Conservation (phyloP, 257 asterid species). For the Solanum arcanum region DNA sequence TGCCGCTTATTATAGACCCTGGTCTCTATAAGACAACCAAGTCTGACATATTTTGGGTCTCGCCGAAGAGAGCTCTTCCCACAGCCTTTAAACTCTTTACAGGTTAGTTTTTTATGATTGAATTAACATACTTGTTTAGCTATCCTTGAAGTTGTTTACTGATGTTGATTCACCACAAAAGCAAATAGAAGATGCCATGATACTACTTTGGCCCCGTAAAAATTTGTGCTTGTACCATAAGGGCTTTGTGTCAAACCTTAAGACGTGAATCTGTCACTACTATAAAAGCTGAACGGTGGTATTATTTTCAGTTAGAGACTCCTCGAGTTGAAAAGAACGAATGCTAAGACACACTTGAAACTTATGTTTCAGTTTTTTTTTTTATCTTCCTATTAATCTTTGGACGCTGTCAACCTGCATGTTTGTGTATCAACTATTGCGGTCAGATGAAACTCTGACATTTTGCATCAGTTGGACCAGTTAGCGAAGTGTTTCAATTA, state of each 20-base stretch:
- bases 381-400: background rate
- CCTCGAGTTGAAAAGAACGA: background rate
- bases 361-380: background rate
- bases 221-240: background rate
- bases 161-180: background rate
- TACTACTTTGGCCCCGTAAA: background rate
- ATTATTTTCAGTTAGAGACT: background rate
- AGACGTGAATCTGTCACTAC: background rate
- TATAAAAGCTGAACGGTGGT: background rate
- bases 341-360: background rate
- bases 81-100: slow-evolving; percentile 61
- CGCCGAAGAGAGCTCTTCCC: slow-evolving; percentile 27
- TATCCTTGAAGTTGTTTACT: background rate
- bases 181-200: background rate
- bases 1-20: slow-evolving; percentile 41
- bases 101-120: slow-evolving; percentile 39
- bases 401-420: background rate
- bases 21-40: slow-evolving; percentile 33
- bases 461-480: background rate
- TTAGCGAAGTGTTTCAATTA: background rate
- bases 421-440: background rate
- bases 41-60: slow-evolving; percentile 31
- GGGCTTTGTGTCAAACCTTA: background rate
- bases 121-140: background rate
- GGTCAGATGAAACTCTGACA: background rate